Percentiles rank a stretch among this genome's conserved stretches.
Conservation (phyloP, 148 eudicot genomes). For the Persicaria maculosa region DNA sequence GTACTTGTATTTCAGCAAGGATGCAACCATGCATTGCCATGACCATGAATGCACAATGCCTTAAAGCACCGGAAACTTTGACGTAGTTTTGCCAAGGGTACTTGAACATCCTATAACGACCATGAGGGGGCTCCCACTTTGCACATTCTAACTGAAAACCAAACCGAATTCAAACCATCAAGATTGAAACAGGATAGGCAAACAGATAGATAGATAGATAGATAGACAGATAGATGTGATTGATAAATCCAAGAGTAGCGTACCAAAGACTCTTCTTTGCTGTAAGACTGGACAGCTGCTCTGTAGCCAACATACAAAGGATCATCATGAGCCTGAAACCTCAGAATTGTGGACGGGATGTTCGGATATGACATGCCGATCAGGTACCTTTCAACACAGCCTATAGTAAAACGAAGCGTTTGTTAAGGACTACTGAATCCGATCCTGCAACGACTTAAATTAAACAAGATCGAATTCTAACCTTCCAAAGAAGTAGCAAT, state of each 20-base stretch:
- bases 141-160: conserved; percentile 38
- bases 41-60: conserved; percentile 58
- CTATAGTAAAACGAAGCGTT: conserved; percentile 19
- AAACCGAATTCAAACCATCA: background rate
- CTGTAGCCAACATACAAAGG: conserved; percentile 45
- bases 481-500: conserved; percentile 57
- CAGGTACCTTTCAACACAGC: conserved; percentile 44
- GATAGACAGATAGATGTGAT: no score
- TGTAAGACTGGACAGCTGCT: conserved; percentile 40
- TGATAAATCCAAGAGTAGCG: conserved; percentile 8
- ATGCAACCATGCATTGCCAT: conserved; percentile 71
- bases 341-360: conserved; percentile 46
- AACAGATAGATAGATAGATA: background rate
- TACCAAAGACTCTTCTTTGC: conserved; percentile 50
- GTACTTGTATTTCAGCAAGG: conserved; percentile 52
- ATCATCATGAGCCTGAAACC: conserved; percentile 49
- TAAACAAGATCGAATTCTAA: conserved; percentile 4
- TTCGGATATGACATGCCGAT: conserved; percentile 35
- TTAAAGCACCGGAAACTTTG: conserved; percentile 45
- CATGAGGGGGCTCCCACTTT: conserved; percentile 61
- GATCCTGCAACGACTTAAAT: background rate
- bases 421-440: background rate
- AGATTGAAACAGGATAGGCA: background rate
- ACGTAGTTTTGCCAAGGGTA: conserved; percentile 54
- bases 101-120: conserved; percentile 33